A percentile compares a stretch with the other conserved stretches of the same genome.
Evolutionary conservation across 1,284 basidiomycete species (phyloP).

Genomic region (Meira miltonrushii): DNA sequence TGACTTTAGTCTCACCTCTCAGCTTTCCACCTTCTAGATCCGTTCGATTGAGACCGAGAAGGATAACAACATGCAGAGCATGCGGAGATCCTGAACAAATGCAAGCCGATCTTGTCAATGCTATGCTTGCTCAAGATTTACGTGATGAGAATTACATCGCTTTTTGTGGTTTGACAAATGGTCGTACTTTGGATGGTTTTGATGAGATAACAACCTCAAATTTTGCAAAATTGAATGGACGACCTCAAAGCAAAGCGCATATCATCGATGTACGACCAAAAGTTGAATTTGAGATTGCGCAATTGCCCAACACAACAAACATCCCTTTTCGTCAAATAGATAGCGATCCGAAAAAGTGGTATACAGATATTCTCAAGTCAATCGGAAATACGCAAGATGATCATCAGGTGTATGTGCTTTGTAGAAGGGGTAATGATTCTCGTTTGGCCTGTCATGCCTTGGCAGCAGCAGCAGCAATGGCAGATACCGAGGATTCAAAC

Average conservation of each 20-base stretch:
- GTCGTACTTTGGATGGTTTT: background rate
- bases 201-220: background rate
- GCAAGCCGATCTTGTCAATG: slow-evolving; percentile 14
- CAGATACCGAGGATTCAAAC: background rate
- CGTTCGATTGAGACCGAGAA: slow-evolving; percentile 65
- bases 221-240: background rate
- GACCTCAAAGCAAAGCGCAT: slow-evolving; percentile 7
- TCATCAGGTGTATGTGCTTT: slow-evolving; percentile 63
- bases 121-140: slow-evolving; percentile 26
- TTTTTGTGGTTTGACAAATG: slow-evolving; percentile 30
- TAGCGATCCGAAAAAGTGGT: slow-evolving; percentile 58
- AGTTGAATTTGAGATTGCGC: slow-evolving; percentile 81
- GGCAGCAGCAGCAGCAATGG: slow-evolving; percentile 25
- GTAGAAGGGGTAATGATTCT: slow-evolving; percentile 87
- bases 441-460: slow-evolving; percentile 67
- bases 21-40: slow-evolving; percentile 69
- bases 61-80: slow-evolving; percentile 30
- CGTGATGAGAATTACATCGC: slow-evolving; percentile 37
- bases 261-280: slow-evolving; percentile 78
- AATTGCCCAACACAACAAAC: slow-evolving; percentile 66
- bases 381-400: background rate
- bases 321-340: slow-evolving; percentile 64
- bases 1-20: slow-evolving; percentile 71
- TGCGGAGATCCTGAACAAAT: slow-evolving; percentile 34
- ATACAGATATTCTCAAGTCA: slow-evolving; percentile 57